Conservation (phyloP, 2,329 filamentous ascomycete species). For the Ceratocystis eucalypticola region DNA sequence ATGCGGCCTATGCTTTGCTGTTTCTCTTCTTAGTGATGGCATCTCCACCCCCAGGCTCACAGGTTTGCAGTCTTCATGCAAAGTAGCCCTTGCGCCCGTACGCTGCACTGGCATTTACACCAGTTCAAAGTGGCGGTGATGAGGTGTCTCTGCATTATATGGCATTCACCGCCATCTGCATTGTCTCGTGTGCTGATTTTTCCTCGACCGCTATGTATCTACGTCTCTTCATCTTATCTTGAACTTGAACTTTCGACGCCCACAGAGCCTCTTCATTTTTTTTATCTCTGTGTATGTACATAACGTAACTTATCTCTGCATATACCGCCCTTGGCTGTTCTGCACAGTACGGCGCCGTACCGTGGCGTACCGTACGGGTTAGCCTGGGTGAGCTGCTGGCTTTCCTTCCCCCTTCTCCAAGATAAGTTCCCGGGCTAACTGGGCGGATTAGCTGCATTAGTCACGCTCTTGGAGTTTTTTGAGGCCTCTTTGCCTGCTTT, state of each 20-base stretch:
- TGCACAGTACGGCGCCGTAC: neutral
- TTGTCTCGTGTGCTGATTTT: neutral
- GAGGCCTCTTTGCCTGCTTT: neutral
- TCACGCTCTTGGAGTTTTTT: neutral
- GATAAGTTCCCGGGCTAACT: neutral
- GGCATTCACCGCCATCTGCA: conserved; percentile 4
- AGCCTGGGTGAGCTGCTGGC: neutral
- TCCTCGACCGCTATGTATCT: neutral
- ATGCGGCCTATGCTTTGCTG: neutral
- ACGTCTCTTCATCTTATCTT: neutral
- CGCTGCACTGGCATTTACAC: neutral
- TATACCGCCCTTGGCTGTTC: neutral
- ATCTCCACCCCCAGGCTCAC: neutral
- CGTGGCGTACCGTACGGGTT: too few species aligned
- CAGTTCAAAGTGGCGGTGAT: conserved; percentile 5
- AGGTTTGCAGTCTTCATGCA: neutral
- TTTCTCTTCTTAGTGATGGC: neutral
- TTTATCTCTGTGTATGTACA: neutral
- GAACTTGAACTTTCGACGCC: neutral
- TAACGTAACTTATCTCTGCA: neutral
- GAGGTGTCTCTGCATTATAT: neutral
- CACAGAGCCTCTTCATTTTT: too few species aligned
- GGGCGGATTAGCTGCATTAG: neutral
- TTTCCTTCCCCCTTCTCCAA: neutral
- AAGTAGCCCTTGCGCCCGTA: neutral